Evolutionary conservation across 495 filamentous ascomycete genomes (phyloP), one percentile per base, ranked within the genome.

Genomic region (Neurospora sp.): DNA sequence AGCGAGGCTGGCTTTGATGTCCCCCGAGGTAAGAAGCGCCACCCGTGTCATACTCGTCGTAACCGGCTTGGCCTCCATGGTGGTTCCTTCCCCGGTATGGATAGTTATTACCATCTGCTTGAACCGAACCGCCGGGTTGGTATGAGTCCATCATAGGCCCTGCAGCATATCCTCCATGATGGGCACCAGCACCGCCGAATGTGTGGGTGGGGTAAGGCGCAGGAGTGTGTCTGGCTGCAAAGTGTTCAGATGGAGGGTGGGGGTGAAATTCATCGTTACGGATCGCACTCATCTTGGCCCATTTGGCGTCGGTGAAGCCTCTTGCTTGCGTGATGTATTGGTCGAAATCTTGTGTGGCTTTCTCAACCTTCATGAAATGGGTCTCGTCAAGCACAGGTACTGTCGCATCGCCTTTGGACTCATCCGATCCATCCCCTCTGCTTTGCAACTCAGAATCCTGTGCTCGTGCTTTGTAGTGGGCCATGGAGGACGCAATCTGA

Each of bases 401-500:
- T n/a, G 42, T n/a, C 6, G 42, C 42, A n/a, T 46, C 18, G 40
- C 40, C 12, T 16, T 46, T 46, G 16, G 42, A 9, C 7, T 77
- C 74, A 7, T 46, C 42, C 42, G 18, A 46, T 31, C 79, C 79
- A 62, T 79, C 79, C 77, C 76, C 76, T 23, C 60, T 72, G 27
- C 76, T 72, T 14, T 76, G 69, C 20, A 77, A 80, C 60, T 82
- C 81, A 41, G 39, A 41, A 18, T 44, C 42, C 18, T n/a, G 16
- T 44, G 5, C 7, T n/a, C 42, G 42, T 8, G 42, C 42, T 8
- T 7, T 46, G 18, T 46, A n/a, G 18, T 46, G 42, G 6, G 83
- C 82, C 2, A 85, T 79, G 0, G 83, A 81, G 12, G 82, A 38
- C 18, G 82, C 85, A 1, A 78, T 86, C 71, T 85, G 80, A 72